phyloP scores from a whole-genome alignment of 2,329 filamentous ascomycete genomes.

The Fusarium avenaceum region DNA sequence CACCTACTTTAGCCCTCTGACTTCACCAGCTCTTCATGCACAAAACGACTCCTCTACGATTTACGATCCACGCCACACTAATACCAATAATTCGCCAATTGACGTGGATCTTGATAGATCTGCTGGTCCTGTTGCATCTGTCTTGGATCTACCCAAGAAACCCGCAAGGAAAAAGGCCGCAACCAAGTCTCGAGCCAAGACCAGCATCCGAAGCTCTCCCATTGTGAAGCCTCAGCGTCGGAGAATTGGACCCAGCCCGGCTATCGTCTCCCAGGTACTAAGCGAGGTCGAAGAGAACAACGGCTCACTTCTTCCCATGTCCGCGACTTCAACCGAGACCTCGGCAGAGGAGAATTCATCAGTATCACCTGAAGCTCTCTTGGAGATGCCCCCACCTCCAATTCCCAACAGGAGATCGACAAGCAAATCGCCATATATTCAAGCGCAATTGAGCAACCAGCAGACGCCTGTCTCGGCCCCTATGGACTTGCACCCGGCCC shows the following conservation, averaged over 20 bases:
- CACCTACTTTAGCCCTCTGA: slow-evolving; percentile 86
- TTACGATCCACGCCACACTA: slow-evolving; percentile 52
- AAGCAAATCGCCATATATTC: slow-evolving; percentile 76
- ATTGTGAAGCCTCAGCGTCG: slow-evolving; percentile 76
- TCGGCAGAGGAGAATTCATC: slow-evolving; percentile 73
- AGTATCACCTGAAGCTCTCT: slow-evolving; percentile 73
- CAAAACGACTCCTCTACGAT: slow-evolving; percentile 43
- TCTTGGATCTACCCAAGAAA: slow-evolving; percentile 66
- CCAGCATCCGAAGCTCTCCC: slow-evolving; percentile 76
- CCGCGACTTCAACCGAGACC: slow-evolving; percentile 62
- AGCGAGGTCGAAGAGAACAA: slow-evolving; percentile 64
- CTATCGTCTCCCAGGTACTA: slow-evolving; percentile 68
- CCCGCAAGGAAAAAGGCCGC: slow-evolving; percentile 63
- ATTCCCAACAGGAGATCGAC: slow-evolving; percentile 75
- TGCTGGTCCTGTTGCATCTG: slow-evolving; percentile 53
- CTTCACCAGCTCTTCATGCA: slow-evolving; percentile 82
- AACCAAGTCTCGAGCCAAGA: slow-evolving; percentile 65
- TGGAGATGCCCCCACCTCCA: slow-evolving; percentile 76
- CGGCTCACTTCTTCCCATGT: slow-evolving; percentile 55
- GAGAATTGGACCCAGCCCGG: slow-evolving; percentile 65
- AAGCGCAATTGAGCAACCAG: slow-evolving; percentile 62
- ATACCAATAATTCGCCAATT: slow-evolving; percentile 64
- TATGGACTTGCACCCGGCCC: slow-evolving; percentile 57
- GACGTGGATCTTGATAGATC: slow-evolving; percentile 69
- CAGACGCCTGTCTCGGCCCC: slow-evolving; percentile 45